Base-by-base conservation (phyloP, 1,284 basidiomycete genomes). In the Polyporus tsugae region DNA sequence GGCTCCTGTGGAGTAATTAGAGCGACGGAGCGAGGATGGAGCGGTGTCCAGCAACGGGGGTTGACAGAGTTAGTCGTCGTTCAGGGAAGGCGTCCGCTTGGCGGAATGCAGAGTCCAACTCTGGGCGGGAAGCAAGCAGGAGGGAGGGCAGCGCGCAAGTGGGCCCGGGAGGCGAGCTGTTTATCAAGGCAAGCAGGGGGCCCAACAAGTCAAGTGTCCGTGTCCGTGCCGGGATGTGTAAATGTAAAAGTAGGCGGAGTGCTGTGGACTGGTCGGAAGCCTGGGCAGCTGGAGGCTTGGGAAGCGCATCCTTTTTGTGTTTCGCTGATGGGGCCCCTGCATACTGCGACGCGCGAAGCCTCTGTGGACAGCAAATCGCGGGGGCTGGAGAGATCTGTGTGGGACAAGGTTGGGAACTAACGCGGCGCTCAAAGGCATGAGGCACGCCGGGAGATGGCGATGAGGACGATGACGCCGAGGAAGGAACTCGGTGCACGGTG, bases 291-390 rank as follows among this genome's bases (percentile, higher is more conserved):
- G n/a, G n/a, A n/a, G n/a, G n/a, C 52, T 53, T 29, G 25, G 52
- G 52, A 53, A 53, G 25, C 22, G 52, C 52, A 25, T 55, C 10
- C 49, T 52, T 52, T 55, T 55, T 55, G 52, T 55, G 52, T 55
- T 33, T 55, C 29, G 52, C 52, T 55, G 52, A 55, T 55, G 52
- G 29, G 17, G 29, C 9, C 52, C 25, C 25, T 29, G 6, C 22
- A 55, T 6, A 49, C 11, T 25, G 46, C 22, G 44, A 41, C 13
- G 1, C 39, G 39, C 39, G 41, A 42, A 42, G 41, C 41, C 22
- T 49, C 22, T 25, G 19, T 10, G 46, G 52, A 35, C 52, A 53
- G 52, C 52, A 29, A 53, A 53, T 33, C 52, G 52, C 13, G 15
- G 33, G 29, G 29, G 29, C 15, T 55, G 52, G 29, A 35, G 52